Evolutionary conservation across 2,329 filamentous ascomycete genomes (phyloP).

Genomic region (Fusarium domesticum): DNA sequence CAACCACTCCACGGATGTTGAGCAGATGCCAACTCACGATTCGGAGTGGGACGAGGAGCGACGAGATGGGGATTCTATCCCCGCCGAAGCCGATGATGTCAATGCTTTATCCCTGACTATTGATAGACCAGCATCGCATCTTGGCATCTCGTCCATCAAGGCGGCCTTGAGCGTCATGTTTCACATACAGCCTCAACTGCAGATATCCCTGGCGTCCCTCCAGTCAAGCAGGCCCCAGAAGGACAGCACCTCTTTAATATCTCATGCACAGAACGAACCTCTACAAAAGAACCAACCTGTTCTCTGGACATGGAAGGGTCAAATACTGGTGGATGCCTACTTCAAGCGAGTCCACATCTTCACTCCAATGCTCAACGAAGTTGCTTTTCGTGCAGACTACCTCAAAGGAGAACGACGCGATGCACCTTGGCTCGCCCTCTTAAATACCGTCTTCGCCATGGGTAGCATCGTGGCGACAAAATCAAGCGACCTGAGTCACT

Average conservation of each 20-base stretch:
- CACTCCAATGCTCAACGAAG: conserved; percentile 71
- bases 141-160: conserved; percentile 73
- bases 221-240: conserved; percentile 45
- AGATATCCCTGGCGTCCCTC: conserved; percentile 44
- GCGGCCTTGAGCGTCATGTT: conserved; percentile 71
- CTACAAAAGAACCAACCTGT: conserved; percentile 49
- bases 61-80: conserved; percentile 2
- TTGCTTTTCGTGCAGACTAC: conserved; percentile 49
- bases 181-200: conserved; percentile 50
- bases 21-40: conserved; percentile 3
- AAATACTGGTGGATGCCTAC: conserved; percentile 70
- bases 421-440: conserved; percentile 63
- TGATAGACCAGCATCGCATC: conserved; percentile 60
- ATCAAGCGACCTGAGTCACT: conserved; percentile 62
- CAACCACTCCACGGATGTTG: background rate
- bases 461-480: conserved; percentile 68
- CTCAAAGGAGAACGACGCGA: conserved; percentile 48
- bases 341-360: conserved; percentile 72
- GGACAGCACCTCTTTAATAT: conserved; percentile 43
- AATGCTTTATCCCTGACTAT: conserved; percentile 57
- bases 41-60: conserved; percentile 10
- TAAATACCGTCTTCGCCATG: conserved; percentile 76
- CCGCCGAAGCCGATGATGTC: conserved; percentile 15
- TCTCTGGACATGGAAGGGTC: conserved; percentile 61
- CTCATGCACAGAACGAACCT: conserved; percentile 42